phyloP scores from a whole-genome alignment of 305 asterid species.

The Fraxinus dipetala region DNA sequence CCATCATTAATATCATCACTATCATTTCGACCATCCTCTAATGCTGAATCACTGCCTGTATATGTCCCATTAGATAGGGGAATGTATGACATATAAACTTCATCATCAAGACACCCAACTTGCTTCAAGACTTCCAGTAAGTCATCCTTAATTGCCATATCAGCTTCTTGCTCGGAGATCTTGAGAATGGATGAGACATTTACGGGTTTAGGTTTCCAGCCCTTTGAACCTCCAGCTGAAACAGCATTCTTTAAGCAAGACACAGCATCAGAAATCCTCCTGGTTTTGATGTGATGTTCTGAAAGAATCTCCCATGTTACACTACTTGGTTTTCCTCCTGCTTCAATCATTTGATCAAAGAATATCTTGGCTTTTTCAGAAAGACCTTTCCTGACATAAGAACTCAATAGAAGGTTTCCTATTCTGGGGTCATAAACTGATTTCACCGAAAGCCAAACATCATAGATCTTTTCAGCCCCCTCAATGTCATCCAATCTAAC shows the following conservation, averaged over 20 bases:
- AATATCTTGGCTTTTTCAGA: conserved; percentile 50
- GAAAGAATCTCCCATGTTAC: conserved; percentile 81
- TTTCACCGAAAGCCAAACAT: conserved; percentile 71
- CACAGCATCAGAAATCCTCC: conserved; percentile 62
- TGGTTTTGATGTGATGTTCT: conserved; percentile 54
- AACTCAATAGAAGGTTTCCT: conserved; percentile 63
- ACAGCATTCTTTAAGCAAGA: conserved; percentile 70
- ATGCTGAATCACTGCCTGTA: conserved; percentile 10
- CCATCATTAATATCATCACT: conserved; percentile 36
- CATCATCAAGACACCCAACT: conserved; percentile 57
- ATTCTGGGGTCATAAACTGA: conserved; percentile 63
- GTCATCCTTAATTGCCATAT: conserved; percentile 43
- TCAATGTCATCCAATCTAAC: conserved; percentile 60
- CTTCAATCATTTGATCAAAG: conserved; percentile 59
- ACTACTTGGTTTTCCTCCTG: conserved; percentile 73
- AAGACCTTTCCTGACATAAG: conserved; percentile 62
- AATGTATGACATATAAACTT: conserved; percentile 44
- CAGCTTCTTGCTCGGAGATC: conserved; percentile 51
- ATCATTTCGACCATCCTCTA: conserved; percentile 26
- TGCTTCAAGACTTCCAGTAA: conserved; percentile 48
- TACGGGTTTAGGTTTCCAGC: conserved; percentile 70
- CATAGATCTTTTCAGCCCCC: conserved; percentile 69
- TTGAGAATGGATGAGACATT: conserved; percentile 53
- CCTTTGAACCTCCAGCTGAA: conserved; percentile 47
- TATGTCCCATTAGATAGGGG: conserved; percentile 25